Conservation (phyloP, 129 eudicot species). For the Logfia minima region DNA sequence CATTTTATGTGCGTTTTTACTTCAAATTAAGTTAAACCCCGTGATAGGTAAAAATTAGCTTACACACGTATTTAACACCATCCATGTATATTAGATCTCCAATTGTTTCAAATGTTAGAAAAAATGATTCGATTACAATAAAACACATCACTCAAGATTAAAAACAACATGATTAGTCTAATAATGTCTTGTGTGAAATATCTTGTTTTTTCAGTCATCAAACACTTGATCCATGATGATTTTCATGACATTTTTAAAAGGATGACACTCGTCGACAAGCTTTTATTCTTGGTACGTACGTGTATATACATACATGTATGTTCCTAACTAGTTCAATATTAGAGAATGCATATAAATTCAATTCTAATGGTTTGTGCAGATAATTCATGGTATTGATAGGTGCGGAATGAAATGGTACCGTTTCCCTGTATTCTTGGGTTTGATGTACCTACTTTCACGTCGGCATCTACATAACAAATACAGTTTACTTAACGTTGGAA, state of each 20-base stretch:
- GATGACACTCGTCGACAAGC: slow-evolving; percentile 46
- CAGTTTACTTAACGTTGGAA: slow-evolving; percentile 47
- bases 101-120: background rate
- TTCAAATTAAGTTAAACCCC: background rate
- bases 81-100: background rate
- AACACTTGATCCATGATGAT: slow-evolving; percentile 42
- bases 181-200: slow-evolving; percentile 8
- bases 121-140: background rate
- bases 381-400: slow-evolving; percentile 46
- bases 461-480: slow-evolving; percentile 54
- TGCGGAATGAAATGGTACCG: slow-evolving; percentile 48
- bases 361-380: slow-evolving; percentile 35
- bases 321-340: background rate
- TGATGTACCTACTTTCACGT: slow-evolving; percentile 47
- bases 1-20: slow-evolving; percentile 19
- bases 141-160: slow-evolving; percentile 10
- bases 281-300: slow-evolving; percentile 51
- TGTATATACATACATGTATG: background rate
- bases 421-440: slow-evolving; percentile 56
- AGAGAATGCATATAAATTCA: background rate
- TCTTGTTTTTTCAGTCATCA: slow-evolving; percentile 26
- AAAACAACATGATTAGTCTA: slow-evolving; percentile 17
- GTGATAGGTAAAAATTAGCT: slow-evolving; percentile 11
- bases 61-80: slow-evolving; percentile 1
- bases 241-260: slow-evolving; percentile 41